Evolutionary conservation across 1,139 yeast species (phyloP).

Genomic region (Zygosaccharomyces sapae): DNA sequence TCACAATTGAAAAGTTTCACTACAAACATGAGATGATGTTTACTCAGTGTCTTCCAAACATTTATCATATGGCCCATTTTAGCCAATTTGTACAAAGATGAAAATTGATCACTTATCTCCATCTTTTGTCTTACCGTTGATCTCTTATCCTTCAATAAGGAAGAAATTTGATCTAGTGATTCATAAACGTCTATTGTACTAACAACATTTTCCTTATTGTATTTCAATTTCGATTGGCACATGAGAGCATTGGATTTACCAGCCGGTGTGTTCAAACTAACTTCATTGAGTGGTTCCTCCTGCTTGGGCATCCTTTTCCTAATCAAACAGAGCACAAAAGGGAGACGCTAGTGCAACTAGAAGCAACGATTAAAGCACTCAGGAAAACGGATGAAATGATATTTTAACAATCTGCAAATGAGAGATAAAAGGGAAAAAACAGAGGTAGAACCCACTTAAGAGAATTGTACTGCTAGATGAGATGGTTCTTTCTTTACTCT

Average conservation of each 20-base stretch:
- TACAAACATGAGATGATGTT: conserved; percentile 27
- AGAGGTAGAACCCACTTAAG: not conserved
- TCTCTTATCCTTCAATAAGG: conserved; percentile 10
- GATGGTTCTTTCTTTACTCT: not conserved
- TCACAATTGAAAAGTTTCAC: conserved; percentile 24
- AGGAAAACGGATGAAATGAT: not conserved
- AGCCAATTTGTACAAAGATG: conserved; percentile 15
- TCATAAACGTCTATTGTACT: conserved; percentile 7
- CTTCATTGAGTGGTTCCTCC: conserved; percentile 27
- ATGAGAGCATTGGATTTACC: conserved; percentile 4
- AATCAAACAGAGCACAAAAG: not conserved
- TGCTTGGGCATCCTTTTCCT: conserved; percentile 19
- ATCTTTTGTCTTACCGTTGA: conserved; percentile 5
- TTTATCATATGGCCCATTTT: conserved; percentile 20
- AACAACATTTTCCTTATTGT: conserved; percentile 1
- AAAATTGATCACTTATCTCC: conserved; percentile 13
- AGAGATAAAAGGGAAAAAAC: not conserved
- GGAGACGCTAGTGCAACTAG: not conserved
- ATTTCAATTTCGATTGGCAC: not conserved
- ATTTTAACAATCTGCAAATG: not conserved
- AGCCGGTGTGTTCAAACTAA: conserved; percentile 25
- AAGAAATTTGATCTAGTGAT: conserved; percentile 9
- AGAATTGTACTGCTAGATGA: not conserved
- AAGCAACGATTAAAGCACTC: not conserved
- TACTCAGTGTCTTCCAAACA: conserved; percentile 18